Evolutionary conservation across 1,284 basidiomycete genomes (phyloP), one percentile per base, ranked within the genome.

Genomic region (Apiotrichum sp.): DNA sequence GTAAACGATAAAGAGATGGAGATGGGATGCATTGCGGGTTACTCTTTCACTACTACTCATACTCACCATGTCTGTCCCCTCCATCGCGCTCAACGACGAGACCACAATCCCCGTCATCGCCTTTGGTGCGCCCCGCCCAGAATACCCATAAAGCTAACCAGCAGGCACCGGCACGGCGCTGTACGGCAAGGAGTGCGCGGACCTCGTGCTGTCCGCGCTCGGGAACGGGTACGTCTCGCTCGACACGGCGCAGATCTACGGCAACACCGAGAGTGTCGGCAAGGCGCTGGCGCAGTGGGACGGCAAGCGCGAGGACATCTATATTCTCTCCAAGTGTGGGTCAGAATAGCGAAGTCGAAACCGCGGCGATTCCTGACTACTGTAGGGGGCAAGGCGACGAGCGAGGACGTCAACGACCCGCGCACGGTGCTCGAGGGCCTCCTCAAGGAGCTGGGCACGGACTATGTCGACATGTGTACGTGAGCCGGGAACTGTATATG

Each of bases 381-480:
- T 8, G 1, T 4, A 59, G 57, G 57, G 60, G 52, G 60, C 54
- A 61, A 53, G 48, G 44, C 44, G 31, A 36, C 39, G 9, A 45
- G 43, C 34, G 61, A 54, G 16, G 53, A 48, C 16, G 50, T 57
- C 33, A 62, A 61, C 46, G 62, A 73, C 38, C 67, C 72, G 8
- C 64, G 71, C 43, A 65, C 62, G 39, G 65, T 68, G 2, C 58
- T 77, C 43, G 63, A 71, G 52, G 63, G 59, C n/a, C 60, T 70
- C 47, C 58, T 77, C 41, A 66, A 69, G 51, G 63, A 72, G 46
- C 49, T 93, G 5, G 79, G 80, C 36, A 52, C 84, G 44, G 80
- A 84, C 52, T 84, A 88, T 55, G 87, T 93, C 53, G 87, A 77
- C 54, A 55, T 75, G 35, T 76, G 71, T 71, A 16, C 9, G 11